These are phyloP conservation scores for Auricularia sp. DNA, from an alignment of 768 basidiomycete species.

Conservation along the genomic window DNA sequence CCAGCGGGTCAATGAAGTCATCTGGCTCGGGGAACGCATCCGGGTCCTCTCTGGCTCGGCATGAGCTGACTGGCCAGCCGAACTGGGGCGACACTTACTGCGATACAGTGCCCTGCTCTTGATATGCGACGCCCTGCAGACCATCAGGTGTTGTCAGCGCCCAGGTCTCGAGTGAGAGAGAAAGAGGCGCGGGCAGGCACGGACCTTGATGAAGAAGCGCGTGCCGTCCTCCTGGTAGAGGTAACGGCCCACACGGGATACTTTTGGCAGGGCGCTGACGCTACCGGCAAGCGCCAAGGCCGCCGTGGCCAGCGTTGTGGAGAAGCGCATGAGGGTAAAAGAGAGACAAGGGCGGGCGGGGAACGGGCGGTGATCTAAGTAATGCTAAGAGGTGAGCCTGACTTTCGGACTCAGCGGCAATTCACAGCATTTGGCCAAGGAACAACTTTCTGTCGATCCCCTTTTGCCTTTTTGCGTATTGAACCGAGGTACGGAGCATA, in stretches of 20 bases:
- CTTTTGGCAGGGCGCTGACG: conserved; percentile 56
- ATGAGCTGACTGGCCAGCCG: neutral
- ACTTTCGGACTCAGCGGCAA: too few species aligned
- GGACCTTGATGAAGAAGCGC: conserved; percentile 72
- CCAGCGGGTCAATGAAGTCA: conserved; percentile 72
- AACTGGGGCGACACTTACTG: neutral
- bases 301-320: conserved; percentile 16
- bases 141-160: neutral
- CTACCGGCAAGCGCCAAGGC: conserved; percentile 34
- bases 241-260: conserved; percentile 67
- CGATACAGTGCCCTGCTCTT: conserved; percentile 49
- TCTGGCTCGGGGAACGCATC: conserved; percentile 64
- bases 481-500: too few species aligned
- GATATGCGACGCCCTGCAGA: conserved; percentile 60
- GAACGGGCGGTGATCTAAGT: too few species aligned
- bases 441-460: too few species aligned
- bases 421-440: too few species aligned
- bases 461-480: too few species aligned
- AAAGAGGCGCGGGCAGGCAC: neutral
- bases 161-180: neutral
- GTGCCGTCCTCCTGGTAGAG: conserved; percentile 67
- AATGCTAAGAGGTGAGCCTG: too few species aligned
- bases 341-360: too few species aligned
- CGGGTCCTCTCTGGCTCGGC: conserved; percentile 6
- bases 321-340: neutral